phyloP scores from a whole-genome alignment of 257 asterid genomes.

The Solanum tacnaense region DNA sequence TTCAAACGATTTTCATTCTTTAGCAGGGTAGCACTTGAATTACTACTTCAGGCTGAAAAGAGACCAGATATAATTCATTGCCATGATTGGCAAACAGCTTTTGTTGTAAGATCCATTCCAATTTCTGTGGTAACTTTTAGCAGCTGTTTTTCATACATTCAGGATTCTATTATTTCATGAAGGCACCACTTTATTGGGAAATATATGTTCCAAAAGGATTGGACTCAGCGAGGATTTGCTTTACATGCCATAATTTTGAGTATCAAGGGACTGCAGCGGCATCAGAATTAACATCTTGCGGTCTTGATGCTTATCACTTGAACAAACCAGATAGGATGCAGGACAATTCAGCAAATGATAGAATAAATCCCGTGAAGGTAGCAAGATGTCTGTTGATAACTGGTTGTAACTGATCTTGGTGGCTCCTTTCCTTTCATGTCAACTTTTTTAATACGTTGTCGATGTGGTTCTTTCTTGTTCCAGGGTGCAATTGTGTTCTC shows the following conservation, averaged over 20 bases:
- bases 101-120: conserved; percentile 48
- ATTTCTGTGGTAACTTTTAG: background rate
- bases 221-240: conserved; percentile 88
- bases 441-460: background rate
- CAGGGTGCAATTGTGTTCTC: conserved; percentile 98
- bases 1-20: conserved; percentile 95
- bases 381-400: background rate
- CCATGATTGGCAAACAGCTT: conserved; percentile 99
- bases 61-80: conserved; percentile 88
- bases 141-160: background rate
- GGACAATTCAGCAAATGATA: conserved; percentile 66
- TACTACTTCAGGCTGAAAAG: conserved; percentile 80
- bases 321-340: conserved; percentile 97
- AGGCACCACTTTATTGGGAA: conserved; percentile 99
- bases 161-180: conserved; percentile 5
- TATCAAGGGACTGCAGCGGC: conserved; percentile 92
- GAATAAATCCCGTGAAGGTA: conserved; percentile 90
- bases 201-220: conserved; percentile 75
- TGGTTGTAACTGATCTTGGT: background rate
- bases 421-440: background rate
- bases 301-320: conserved; percentile 77
- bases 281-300: conserved; percentile 81
- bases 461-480: conserved; percentile 6
- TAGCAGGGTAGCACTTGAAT: conserved; percentile 99
- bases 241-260: conserved; percentile 99